Conservation (phyloP, 768 basidiomycete species). For the Suillus discolor region DNA sequence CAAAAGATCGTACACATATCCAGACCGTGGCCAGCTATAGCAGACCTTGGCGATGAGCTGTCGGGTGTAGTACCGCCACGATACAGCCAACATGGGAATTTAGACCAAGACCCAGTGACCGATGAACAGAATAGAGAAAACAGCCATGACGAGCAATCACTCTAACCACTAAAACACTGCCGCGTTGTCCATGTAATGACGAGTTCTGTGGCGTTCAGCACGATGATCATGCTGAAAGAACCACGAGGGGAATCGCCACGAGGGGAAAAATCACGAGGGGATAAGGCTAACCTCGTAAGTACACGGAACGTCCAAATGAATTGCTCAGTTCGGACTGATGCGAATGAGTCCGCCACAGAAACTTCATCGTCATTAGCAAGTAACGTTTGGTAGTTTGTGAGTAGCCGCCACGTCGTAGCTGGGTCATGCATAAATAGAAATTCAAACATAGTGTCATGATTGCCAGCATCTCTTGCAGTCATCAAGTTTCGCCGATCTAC, state of each 20-base stretch:
- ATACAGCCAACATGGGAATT: neutral
- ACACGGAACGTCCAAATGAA: too few species aligned
- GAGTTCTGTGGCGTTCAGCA: too few species aligned
- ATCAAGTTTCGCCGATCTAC: neutral
- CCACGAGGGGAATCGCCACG: too few species aligned
- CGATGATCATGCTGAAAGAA: too few species aligned
- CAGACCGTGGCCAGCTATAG: neutral
- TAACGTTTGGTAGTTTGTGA: neutral
- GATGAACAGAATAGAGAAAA: neutral
- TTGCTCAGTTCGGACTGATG: neutral
- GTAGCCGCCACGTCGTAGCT: neutral
- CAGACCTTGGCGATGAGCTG: too few species aligned
- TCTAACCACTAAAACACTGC: too few species aligned
- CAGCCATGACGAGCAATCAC: neutral
- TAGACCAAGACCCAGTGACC: neutral
- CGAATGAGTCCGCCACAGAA: neutral
- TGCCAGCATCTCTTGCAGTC: neutral
- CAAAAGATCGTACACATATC: neutral
- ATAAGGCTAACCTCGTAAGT: too few species aligned
- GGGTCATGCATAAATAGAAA: neutral
- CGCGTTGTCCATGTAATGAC: too few species aligned
- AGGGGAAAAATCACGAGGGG: too few species aligned
- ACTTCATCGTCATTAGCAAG: neutral
- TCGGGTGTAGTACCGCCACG: neutral
- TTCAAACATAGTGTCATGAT: neutral